Evolutionary conservation across 805 yeast species (phyloP).

Genomic region (Crinitomyces ghanaensis): DNA sequence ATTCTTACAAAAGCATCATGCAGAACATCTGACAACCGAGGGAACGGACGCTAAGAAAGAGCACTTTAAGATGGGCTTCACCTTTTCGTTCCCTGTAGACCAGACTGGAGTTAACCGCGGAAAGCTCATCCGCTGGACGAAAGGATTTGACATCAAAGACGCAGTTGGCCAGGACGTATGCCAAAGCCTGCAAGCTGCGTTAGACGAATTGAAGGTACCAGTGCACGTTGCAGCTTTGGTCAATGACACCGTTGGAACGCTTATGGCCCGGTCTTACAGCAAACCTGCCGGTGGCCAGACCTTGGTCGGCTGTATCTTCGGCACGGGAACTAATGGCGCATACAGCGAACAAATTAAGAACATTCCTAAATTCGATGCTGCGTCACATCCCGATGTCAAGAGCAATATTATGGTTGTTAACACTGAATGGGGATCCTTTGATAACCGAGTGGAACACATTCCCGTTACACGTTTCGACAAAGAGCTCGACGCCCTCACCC

Average conservation of each 20-base stretch:
- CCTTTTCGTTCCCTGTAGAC: constrained; percentile 86
- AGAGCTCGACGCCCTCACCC: constrained; percentile 56
- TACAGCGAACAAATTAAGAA: constrained; percentile 67
- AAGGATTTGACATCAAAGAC: constrained; percentile 82
- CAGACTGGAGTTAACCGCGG: constrained; percentile 77
- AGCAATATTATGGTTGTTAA: constrained; percentile 64
- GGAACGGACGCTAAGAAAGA: constrained; percentile 2
- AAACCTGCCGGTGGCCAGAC: constrained; percentile 56
- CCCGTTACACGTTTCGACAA: constrained; percentile 74
- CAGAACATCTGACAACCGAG: constrained; percentile 27
- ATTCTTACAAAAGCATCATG: constrained; percentile 60
- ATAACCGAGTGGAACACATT: constrained; percentile 61
- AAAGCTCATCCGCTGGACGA: constrained; percentile 86
- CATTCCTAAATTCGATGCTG: constrained; percentile 59
- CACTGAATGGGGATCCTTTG: constrained; percentile 98
- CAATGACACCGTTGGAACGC: constrained; percentile 92
- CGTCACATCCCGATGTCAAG: constrained; percentile 17
- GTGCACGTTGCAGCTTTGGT: constrained; percentile 71
- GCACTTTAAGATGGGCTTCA: constrained; percentile 70
- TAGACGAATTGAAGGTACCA: constrained; percentile 48
- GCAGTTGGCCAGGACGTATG: constrained; percentile 80
- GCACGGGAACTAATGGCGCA: constrained; percentile 97
- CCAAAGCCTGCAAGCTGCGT: constrained; percentile 52
- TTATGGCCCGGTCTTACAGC: constrained; percentile 76
- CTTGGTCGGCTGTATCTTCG: constrained; percentile 81